phyloP scores from a whole-genome alignment of 2,329 filamentous ascomycete species.

The Ustilaginoidea virens region DNA sequence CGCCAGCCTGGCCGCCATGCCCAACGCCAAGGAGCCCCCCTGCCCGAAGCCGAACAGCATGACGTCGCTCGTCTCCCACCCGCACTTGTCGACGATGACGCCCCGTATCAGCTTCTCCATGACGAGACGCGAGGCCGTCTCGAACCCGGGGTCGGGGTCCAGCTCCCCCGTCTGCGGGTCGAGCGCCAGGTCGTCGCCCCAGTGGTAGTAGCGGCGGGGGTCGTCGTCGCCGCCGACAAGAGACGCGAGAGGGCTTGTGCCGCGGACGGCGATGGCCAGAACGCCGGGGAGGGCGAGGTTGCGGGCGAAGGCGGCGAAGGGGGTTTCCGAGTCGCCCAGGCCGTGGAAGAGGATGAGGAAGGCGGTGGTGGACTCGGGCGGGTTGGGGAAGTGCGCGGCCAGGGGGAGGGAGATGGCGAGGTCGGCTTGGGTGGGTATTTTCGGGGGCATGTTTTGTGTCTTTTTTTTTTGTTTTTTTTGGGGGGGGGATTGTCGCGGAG shows the following conservation, averaged over 20 bases:
- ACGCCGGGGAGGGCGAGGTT: constrained; percentile 64
- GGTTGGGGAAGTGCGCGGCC: constrained; percentile 32
- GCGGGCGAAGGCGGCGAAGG: constrained; percentile 54
- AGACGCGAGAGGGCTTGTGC: constrained; percentile 52
- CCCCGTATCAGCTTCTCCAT: constrained; percentile 33
- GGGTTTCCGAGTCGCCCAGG: constrained; percentile 56
- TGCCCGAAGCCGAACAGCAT: constrained; percentile 53
- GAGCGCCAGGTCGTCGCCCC: constrained; percentile 50
- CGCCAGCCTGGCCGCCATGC: constrained; percentile 28
- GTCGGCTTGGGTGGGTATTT: constrained; percentile 34
- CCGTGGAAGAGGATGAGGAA: constrained; percentile 74
- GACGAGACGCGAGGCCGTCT: constrained; percentile 29
- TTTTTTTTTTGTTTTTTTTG: neutral
- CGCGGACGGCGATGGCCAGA: constrained; percentile 58
- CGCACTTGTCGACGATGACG: constrained; percentile 37
- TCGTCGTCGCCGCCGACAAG: constrained; percentile 24
- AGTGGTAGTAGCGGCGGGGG: constrained; percentile 33
- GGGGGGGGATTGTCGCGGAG: too few relatives aligned
- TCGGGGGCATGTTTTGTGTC: constrained; percentile 22
- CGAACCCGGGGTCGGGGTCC: constrained; percentile 47
- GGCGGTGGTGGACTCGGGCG: constrained; percentile 50
- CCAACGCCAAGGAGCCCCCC: constrained; percentile 47
- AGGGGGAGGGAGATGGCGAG: constrained; percentile 28
- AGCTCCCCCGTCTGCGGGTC: constrained; percentile 33
- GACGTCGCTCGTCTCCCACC: constrained; percentile 44